Conservation (phyloP, 1,284 basidiomycete species). For the Cryptococcus sp. region DNA sequence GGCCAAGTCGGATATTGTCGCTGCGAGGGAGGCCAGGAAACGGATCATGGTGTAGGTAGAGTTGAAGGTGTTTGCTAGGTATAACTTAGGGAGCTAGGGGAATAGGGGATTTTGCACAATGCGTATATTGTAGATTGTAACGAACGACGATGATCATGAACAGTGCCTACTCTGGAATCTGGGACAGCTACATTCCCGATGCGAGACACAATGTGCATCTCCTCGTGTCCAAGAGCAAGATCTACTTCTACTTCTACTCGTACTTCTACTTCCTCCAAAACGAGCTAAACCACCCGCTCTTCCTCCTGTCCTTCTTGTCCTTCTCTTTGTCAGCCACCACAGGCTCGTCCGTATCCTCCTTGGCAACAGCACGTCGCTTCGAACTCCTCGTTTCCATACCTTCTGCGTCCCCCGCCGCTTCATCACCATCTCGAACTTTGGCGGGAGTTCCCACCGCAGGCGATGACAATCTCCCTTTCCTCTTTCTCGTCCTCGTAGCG, state of each 20-base stretch:
- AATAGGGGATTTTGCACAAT: too few relatives aligned
- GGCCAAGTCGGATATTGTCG: slow-evolving; percentile 13
- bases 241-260: too few relatives aligned
- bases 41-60: not conserved
- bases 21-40: slow-evolving; percentile 14
- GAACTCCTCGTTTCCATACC: slow-evolving; percentile 9
- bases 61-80: too few relatives aligned
- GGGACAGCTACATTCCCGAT: too few relatives aligned
- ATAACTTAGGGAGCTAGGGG: too few relatives aligned
- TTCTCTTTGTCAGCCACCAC: slow-evolving; percentile 2
- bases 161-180: too few relatives aligned
- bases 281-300: not conserved
- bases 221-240: not conserved
- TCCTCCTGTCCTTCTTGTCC: not conserved
- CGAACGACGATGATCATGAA: too few relatives aligned
- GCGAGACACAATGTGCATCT: too few relatives aligned
- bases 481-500: not conserved
- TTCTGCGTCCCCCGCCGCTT: not conserved
- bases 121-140: too few relatives aligned
- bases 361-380: slow-evolving; percentile 19
- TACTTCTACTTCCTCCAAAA: not conserved
- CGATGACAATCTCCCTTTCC: not conserved
- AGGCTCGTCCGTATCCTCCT: slow-evolving; percentile 8
- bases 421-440: not conserved
- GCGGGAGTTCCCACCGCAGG: not conserved